These are phyloP conservation scores for Porphyrellus cyaneotinctus DNA, from an alignment of 768 basidiomycete genomes.

Conservation along the genomic window DNA sequence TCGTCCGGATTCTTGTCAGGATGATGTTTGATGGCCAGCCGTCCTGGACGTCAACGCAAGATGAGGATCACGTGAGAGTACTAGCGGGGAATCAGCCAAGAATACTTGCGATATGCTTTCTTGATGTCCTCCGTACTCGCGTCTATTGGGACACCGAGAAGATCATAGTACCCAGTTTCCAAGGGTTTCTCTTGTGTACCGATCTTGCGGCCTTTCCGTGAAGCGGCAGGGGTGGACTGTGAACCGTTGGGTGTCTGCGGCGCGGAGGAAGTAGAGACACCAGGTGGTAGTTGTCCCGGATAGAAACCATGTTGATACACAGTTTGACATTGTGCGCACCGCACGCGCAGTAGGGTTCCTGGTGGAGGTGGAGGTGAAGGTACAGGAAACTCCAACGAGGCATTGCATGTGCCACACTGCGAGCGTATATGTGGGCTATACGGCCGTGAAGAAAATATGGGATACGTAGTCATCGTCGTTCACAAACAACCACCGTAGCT, in stretches of 20 bases:
- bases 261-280: conserved; percentile 11
- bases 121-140: conserved; percentile 85
- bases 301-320: conserved; percentile 65
- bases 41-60: conserved; percentile 40
- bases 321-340: conserved; percentile 65
- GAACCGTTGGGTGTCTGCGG: conserved; percentile 19
- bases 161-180: conserved; percentile 89
- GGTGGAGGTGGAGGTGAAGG: conserved; percentile 55
- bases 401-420: conserved; percentile 53
- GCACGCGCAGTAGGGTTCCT: conserved; percentile 57
- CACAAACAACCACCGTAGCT: conserved; percentile 1
- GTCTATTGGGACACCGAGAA: conserved; percentile 68
- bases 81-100: neutral
- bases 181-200: conserved; percentile 85
- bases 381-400: conserved; percentile 62
- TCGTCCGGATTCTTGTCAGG: conserved; percentile 92
- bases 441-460: conserved; percentile 60
- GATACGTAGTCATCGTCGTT: conserved; percentile 43
- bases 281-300: conserved; percentile 50
- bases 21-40: conserved; percentile 85
- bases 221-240: conserved; percentile 12
- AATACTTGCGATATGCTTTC: conserved; percentile 73
- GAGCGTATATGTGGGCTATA: conserved; percentile 64
- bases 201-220: conserved; percentile 66
- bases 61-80: neutral